Evolutionary conservation across 1,139 yeast species (phyloP).

Genomic region (Waltiozyma solani): DNA sequence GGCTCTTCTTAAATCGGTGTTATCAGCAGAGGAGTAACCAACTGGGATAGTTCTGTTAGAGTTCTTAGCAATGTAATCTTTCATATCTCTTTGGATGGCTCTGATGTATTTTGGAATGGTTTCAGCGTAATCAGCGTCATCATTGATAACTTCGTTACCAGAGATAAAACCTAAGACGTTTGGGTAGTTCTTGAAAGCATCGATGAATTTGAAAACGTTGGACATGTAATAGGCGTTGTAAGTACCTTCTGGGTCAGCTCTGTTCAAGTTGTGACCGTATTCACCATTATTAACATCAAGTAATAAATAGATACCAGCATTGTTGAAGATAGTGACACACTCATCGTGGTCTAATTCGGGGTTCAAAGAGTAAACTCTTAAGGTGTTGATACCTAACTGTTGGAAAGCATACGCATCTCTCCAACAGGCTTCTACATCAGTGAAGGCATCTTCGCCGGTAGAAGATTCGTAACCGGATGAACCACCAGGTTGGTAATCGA

Average conservation of each 20-base stretch:
- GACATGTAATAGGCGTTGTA: constrained; percentile 60
- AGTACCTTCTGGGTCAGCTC: constrained; percentile 60
- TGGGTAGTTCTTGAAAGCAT: constrained; percentile 72
- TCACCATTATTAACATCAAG: constrained; percentile 83
- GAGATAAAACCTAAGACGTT: constrained; percentile 87
- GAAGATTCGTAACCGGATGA: constrained; percentile 42
- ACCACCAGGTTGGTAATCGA: constrained; percentile 71
- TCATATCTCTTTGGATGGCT: constrained; percentile 89
- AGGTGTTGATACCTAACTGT: constrained; percentile 66
- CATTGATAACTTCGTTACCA: constrained; percentile 90
- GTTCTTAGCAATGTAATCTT: constrained; percentile 62
- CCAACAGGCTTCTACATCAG: constrained; percentile 61
- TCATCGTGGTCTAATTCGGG: constrained; percentile 75
- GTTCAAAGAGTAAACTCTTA: constrained; percentile 62
- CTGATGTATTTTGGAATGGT: constrained; percentile 62
- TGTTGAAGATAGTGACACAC: constrained; percentile 78
- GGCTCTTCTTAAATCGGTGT: constrained; percentile 55
- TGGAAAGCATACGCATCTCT: constrained; percentile 77
- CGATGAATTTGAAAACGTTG: constrained; percentile 75
- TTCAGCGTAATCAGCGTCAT: constrained; percentile 52
- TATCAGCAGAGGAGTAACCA: constrained; percentile 92
- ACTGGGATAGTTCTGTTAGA: constrained; percentile 74
- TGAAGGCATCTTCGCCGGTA: constrained; percentile 49
- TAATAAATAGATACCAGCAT: constrained; percentile 82
- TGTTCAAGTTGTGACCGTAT: constrained; percentile 52